These are phyloP conservation scores for Quercus tomentella DNA, from an alignment of 331 rosid species.

Conservation along the genomic window DNA sequence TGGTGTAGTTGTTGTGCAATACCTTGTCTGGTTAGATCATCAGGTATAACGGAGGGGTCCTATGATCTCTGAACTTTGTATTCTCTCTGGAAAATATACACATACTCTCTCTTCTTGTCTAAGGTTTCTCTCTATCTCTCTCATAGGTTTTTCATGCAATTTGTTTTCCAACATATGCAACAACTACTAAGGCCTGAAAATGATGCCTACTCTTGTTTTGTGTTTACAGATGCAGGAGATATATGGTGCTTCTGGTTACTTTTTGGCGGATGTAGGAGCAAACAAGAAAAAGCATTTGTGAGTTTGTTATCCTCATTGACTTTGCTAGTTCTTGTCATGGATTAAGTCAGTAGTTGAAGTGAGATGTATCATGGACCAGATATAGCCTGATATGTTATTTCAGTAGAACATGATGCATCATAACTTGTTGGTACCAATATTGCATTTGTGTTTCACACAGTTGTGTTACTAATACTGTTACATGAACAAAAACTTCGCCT, in stretches of 20 bases:
- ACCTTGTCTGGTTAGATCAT: constrained; percentile 89
- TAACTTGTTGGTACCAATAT: neutral
- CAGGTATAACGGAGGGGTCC: constrained; percentile 36
- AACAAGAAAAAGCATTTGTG: constrained; percentile 53
- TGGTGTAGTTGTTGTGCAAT: constrained; percentile 91
- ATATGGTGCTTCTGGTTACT: constrained; percentile 97
- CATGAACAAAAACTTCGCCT: neutral
- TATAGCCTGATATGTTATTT: neutral
- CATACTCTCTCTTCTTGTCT: neutral
- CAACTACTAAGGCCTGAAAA: constrained; percentile 8
- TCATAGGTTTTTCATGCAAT: neutral
- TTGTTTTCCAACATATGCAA: neutral
- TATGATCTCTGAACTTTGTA: constrained; percentile 12
- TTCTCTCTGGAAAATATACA: constrained; percentile 4
- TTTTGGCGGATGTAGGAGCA: constrained; percentile 42
- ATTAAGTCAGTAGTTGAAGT: neutral
- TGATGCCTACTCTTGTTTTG: constrained; percentile 29
- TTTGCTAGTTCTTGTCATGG: neutral
- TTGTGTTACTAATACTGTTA: neutral
- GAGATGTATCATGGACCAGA: neutral
- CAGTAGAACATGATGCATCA: neutral
- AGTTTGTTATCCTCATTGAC: constrained; percentile 23
- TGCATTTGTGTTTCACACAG: neutral
- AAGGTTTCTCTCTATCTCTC: neutral
- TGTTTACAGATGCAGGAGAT: constrained; percentile 77